A percentile compares a stretch with the other conserved stretches of the same genome.
phyloP scores from a whole-genome alignment of 345 rosid genomes.

The Schrenkiella parvula region DNA sequence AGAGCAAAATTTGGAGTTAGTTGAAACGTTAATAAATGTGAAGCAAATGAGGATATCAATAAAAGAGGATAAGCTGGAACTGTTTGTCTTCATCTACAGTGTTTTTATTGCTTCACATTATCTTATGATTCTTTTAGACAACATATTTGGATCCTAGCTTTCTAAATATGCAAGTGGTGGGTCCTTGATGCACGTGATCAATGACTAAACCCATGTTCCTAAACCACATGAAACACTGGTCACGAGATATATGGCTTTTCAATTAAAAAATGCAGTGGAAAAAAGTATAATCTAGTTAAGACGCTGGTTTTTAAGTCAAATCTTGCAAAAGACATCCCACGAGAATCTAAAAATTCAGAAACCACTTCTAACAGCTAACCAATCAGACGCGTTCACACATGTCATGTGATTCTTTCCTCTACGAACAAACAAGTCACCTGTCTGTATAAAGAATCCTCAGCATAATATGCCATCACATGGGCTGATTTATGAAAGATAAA shows the following conservation, averaged over 20 bases:
- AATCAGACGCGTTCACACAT: slow-evolving; percentile 19
- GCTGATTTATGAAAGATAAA: neutral
- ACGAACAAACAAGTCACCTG: slow-evolving; percentile 15
- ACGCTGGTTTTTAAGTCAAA: neutral
- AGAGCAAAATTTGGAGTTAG: slow-evolving; percentile 16
- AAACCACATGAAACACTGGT: slow-evolving; percentile 21
- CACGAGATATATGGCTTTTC: slow-evolving; percentile 24
- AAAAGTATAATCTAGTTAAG: slow-evolving; percentile 14
- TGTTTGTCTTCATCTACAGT: slow-evolving; percentile 11
- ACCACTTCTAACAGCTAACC: slow-evolving; percentile 16
- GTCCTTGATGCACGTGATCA: slow-evolving; percentile 30
- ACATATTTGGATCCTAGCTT: slow-evolving; percentile 23
- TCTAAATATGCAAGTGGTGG: slow-evolving; percentile 27
- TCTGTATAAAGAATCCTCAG: slow-evolving; percentile 3
- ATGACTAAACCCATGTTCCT: slow-evolving; percentile 29
- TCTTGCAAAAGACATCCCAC: slow-evolving; percentile 26
- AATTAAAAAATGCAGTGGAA: slow-evolving; percentile 28
- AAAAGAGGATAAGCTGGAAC: slow-evolving; percentile 31
- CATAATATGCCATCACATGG: neutral
- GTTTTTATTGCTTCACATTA: slow-evolving; percentile 10
- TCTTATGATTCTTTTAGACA: slow-evolving; percentile 6
- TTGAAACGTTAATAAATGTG: slow-evolving; percentile 28
- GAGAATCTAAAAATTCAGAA: slow-evolving; percentile 8
- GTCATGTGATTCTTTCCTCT: slow-evolving; percentile 1
- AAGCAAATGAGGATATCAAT: slow-evolving; percentile 16